These are phyloP conservation scores for Candida rishiriensis DNA, from an alignment of 805 yeast species.

Conservation along the genomic window DNA sequence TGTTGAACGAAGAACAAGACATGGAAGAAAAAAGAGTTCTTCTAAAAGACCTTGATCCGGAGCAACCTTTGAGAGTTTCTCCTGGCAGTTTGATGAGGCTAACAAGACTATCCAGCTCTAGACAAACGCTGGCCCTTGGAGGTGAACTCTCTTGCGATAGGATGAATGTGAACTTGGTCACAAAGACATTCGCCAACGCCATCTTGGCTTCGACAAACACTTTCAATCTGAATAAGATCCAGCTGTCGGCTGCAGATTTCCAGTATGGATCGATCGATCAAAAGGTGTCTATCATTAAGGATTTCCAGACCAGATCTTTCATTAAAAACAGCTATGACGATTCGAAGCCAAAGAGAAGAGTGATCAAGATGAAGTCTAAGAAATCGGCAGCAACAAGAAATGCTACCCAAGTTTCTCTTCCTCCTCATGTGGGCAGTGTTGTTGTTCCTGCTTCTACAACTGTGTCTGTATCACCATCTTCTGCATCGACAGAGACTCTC, in stretches of 20 bases:
- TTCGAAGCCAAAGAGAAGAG: slow-evolving; percentile 27
- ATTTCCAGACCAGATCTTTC: slow-evolving; percentile 42
- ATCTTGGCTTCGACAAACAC: slow-evolving; percentile 25
- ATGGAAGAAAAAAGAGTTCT: slow-evolving; percentile 35
- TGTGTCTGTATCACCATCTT: too few species aligned
- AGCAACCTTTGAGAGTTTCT: slow-evolving; percentile 51
- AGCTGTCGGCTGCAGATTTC: slow-evolving; percentile 28
- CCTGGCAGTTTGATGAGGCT: slow-evolving; percentile 66
- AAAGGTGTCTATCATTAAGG: slow-evolving; percentile 37
- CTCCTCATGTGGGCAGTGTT: too few species aligned
- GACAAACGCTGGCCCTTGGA: slow-evolving; percentile 74
- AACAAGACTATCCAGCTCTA: slow-evolving; percentile 62
- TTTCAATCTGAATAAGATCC: slow-evolving; percentile 28
- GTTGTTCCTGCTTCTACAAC: too few species aligned
- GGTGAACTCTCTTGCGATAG: slow-evolving; percentile 33
- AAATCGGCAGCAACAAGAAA: not conserved
- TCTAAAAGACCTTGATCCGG: slow-evolving; percentile 49
- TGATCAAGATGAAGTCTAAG: slow-evolving; percentile 18
- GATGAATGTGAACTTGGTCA: slow-evolving; percentile 29
- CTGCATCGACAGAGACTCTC: too few species aligned
- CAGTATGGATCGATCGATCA: slow-evolving; percentile 30
- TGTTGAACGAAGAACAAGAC: slow-evolving; percentile 28
- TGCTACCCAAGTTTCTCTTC: too few species aligned
- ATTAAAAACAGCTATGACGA: slow-evolving; percentile 27
- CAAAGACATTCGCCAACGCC: slow-evolving; percentile 29